Conservation (phyloP, 2,329 filamentous ascomycete genomes). For the Cytospora leucostoma region DNA sequence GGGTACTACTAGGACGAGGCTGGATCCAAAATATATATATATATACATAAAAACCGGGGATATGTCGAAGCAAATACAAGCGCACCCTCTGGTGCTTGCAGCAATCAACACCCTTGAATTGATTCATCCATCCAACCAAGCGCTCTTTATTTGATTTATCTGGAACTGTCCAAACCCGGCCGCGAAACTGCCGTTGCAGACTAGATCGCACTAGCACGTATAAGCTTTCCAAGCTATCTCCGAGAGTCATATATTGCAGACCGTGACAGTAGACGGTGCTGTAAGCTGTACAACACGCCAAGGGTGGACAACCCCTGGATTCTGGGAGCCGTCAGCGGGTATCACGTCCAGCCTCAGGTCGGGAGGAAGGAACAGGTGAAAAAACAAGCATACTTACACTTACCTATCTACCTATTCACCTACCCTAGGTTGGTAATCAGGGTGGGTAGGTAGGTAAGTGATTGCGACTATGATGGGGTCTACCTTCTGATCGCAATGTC, state of each 20-base stretch:
- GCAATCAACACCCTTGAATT: neutral
- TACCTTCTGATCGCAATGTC: slow-evolving; percentile 13
- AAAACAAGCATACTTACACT: no score
- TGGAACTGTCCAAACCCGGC: neutral
- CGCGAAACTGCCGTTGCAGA: slow-evolving; percentile 14
- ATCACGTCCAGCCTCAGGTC: no score
- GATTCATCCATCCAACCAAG: neutral
- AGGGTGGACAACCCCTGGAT: neutral
- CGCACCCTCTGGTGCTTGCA: neutral
- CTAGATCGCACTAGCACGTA: slow-evolving; percentile 10
- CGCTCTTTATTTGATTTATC: neutral
- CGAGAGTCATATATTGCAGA: no score
- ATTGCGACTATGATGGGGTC: slow-evolving; percentile 9
- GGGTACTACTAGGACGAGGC: neutral
- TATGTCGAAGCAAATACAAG: slow-evolving; percentile 1
- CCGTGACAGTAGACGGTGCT: no score
- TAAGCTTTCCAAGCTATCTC: slow-evolving; percentile 12
- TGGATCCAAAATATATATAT: neutral
- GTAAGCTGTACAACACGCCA: no score
- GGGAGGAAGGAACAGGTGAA: no score
- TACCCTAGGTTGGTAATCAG: no score
- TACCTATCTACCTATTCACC: no score
- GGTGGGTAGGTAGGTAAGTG: no score
- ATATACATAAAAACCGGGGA: neutral
- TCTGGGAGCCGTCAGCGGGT: no score